These are phyloP conservation scores for Nannochloropsis granulata DNA, from an alignment of 108 stramenopile species.

Conservation along the genomic window DNA sequence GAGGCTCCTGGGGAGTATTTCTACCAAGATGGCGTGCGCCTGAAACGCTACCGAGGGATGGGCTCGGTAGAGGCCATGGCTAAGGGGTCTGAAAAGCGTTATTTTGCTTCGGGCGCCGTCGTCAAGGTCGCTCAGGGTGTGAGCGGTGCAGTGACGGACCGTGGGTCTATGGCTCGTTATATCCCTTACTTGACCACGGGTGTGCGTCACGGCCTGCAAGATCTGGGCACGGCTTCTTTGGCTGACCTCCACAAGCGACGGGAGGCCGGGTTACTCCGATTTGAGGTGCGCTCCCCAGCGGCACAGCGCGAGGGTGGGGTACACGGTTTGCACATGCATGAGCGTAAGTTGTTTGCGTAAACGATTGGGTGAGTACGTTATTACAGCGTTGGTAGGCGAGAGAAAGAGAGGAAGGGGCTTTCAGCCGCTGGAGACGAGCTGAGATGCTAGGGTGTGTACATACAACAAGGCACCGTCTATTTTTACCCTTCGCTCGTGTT, in stretches of 20 bases:
- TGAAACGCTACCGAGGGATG: constrained; percentile 99
- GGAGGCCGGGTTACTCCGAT: constrained; percentile 53
- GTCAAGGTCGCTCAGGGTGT: constrained; percentile 99
- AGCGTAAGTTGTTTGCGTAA: constrained; percentile 21
- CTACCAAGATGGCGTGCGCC: constrained; percentile 96
- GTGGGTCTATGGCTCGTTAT: constrained; percentile 73
- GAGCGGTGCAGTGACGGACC: constrained; percentile 95
- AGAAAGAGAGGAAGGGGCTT: no score
- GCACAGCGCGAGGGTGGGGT: constrained; percentile 99
- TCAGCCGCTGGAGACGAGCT: no score
- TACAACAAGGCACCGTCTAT: no score
- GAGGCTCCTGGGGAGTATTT: constrained; percentile 99
- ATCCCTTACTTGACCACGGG: constrained; percentile 94
- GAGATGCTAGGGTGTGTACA: no score
- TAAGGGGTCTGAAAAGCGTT: constrained; percentile 86
- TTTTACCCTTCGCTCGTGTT: no score
- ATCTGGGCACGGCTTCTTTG: constrained; percentile 27
- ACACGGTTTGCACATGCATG: constrained; percentile 75
- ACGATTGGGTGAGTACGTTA: neutral
- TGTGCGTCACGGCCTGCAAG: constrained; percentile 87
- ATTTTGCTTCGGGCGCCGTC: constrained; percentile 72
- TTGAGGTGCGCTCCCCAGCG: constrained; percentile 96
- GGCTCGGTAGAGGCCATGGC: constrained; percentile 98
- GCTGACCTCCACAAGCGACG: constrained; percentile 47
- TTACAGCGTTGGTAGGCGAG: neutral